phyloP scores from a whole-genome alignment of 2,329 filamentous ascomycete species.

The Lasiodiplodia sp. region DNA sequence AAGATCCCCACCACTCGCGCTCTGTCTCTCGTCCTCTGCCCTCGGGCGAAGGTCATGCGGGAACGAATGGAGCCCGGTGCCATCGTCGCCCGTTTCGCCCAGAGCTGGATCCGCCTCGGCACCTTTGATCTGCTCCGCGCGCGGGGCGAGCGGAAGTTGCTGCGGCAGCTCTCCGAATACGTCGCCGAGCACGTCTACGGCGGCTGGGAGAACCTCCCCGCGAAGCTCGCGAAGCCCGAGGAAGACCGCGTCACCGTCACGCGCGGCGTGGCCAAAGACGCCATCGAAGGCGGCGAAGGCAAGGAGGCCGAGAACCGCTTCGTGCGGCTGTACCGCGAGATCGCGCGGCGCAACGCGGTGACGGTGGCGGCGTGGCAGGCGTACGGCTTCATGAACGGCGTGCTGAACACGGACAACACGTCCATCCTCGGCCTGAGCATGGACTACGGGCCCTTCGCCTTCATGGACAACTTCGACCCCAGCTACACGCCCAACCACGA shows the following conservation, averaged over 20 bases:
- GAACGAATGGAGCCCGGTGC: constrained; percentile 89
- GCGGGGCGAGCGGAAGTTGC: constrained; percentile 77
- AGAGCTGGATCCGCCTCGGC: constrained; percentile 91
- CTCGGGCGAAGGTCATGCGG: constrained; percentile 74
- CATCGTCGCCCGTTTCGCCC: constrained; percentile 89
- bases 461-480: constrained; percentile 96
- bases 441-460: constrained; percentile 96
- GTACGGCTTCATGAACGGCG: constrained; percentile 99
- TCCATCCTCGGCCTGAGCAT: constrained; percentile 88
- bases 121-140: constrained; percentile 92
- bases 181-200: constrained; percentile 86
- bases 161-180: constrained; percentile 80
- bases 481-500: constrained; percentile 97
- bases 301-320: constrained; percentile 84
- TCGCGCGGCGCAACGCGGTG: constrained; percentile 82
- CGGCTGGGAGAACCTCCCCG: constrained; percentile 86
- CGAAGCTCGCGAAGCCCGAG: constrained; percentile 59
- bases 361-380: constrained; percentile 96
- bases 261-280: constrained; percentile 63
- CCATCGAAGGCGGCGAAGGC: constrained; percentile 72
- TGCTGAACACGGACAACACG: constrained; percentile 97
- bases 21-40: constrained; percentile 79
- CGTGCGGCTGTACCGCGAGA: constrained; percentile 83
- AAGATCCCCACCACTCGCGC: constrained; percentile 87
- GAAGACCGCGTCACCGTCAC: constrained; percentile 49